phyloP scores from a whole-genome alignment of 139 green algal genomes.

The Chlamydomonas sp. region DNA sequence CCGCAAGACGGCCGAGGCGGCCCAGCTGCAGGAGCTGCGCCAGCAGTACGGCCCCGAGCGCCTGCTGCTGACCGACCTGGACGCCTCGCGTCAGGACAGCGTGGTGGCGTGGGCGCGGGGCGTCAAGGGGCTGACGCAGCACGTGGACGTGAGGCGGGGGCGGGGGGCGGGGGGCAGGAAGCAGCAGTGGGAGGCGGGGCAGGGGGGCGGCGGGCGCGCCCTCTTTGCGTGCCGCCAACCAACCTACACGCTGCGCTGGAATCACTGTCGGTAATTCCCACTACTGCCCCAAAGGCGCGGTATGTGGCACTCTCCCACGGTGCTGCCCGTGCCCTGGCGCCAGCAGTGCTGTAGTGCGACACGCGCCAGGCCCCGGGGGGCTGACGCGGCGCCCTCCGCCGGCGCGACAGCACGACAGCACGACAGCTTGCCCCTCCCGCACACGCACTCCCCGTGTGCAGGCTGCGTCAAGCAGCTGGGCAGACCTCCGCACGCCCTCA shows the following conservation, averaged over 20 bases:
- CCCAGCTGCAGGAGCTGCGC: not conserved
- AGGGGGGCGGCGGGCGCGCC: too few species aligned
- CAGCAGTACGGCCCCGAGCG: not conserved
- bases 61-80: conserved; percentile 21
- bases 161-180: not conserved
- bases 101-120: conserved; percentile 11
- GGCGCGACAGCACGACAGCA: not conserved
- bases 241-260: too few species aligned
- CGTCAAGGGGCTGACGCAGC: not conserved
- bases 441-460: not conserved
- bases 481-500: too few species aligned
- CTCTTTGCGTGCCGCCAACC: too few species aligned
- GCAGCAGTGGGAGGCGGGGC: too few species aligned
- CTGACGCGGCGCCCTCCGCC: not conserved
- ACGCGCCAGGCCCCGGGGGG: too few species aligned
- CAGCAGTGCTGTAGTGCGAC: not conserved
- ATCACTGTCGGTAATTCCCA: not conserved
- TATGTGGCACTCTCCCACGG: too few species aligned
- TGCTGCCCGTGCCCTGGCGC: too few species aligned
- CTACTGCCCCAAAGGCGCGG: too few species aligned
- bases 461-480: too few species aligned
- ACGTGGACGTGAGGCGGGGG: conserved; percentile 31
- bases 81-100: not conserved
- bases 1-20: conserved; percentile 4
- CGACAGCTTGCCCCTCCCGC: not conserved